These are phyloP conservation scores for Debaryomycetaceae sp. DNA, from an alignment of 1,139 yeast genomes.

Conservation along the genomic window DNA sequence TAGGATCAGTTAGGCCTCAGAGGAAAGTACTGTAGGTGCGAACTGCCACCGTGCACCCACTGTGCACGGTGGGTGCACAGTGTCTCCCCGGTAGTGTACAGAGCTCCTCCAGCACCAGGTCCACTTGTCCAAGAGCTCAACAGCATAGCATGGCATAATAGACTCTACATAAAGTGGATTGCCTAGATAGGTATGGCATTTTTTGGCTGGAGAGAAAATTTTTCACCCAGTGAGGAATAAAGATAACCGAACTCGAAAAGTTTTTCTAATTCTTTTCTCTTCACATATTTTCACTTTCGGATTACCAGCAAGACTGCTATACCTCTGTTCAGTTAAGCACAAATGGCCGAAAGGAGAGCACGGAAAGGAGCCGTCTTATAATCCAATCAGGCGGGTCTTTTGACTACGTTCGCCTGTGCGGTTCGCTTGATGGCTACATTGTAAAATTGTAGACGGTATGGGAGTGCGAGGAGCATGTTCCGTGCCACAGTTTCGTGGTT, in stretches of 20 bases:
- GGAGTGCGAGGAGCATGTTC: not conserved
- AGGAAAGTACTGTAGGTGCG: too few relatives aligned
- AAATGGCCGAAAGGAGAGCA: constrained; percentile 53
- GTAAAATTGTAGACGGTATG: not conserved
- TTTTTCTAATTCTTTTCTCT: constrained; percentile 16
- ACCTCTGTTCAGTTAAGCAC: constrained; percentile 43
- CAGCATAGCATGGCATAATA: not conserved
- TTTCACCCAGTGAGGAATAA: not conserved
- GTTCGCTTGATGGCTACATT: constrained; percentile 50
- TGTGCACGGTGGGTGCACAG: not conserved
- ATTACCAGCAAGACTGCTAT: constrained; percentile 47
- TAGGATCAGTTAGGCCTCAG: too few relatives aligned
- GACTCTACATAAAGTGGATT: constrained; percentile 2
- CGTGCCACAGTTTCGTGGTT: not conserved
- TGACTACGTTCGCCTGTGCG: constrained; percentile 15
- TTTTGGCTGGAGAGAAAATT: not conserved
- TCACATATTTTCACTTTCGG: constrained; percentile 42
- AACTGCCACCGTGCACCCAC: too few relatives aligned
- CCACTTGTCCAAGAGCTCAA: not conserved
- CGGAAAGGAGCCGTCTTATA: constrained; percentile 25
- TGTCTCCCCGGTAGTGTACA: not conserved
- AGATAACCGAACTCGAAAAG: not conserved
- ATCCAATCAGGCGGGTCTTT: constrained; percentile 19
- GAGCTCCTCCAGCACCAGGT: not conserved
- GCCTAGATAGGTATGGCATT: not conserved